Percentiles rank a stretch among this genome's conserved stretches.
phyloP scores from a whole-genome alignment of 2,329 filamentous ascomycete genomes.

The Colletotrichum viniferum region DNA sequence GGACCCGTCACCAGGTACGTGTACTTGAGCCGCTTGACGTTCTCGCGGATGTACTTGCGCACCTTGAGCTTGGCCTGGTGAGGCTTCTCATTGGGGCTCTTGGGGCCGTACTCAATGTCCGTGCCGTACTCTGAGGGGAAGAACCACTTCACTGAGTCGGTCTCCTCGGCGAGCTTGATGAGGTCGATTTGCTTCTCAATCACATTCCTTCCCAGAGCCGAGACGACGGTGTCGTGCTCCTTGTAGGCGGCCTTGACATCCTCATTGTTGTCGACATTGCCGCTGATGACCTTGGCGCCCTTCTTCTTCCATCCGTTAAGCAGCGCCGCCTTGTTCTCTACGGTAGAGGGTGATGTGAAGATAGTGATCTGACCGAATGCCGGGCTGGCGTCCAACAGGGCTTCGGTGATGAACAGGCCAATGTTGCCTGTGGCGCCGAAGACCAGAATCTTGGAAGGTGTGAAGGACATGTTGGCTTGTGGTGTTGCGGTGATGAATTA shows the following conservation, averaged over 20 bases:
- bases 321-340: conserved; percentile 23
- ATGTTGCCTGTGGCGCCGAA: conserved; percentile 48
- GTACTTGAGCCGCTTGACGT: conserved; percentile 58
- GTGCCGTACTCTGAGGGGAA: conserved; percentile 73
- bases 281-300: conserved; percentile 28
- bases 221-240: conserved; percentile 70
- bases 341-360: conserved; percentile 28
- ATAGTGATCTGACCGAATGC: conserved; percentile 37
- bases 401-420: conserved; percentile 43
- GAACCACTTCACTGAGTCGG: conserved; percentile 62
- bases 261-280: conserved; percentile 39
- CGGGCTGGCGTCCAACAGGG: conserved; percentile 38
- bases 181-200: conserved; percentile 66
- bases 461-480: conserved; percentile 3
- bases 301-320: conserved; percentile 26
- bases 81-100: conserved; percentile 65
- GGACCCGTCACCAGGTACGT: conserved; percentile 75
- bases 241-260: conserved; percentile 60
- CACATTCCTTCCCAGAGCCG: conserved; percentile 66
- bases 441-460: conserved; percentile 12
- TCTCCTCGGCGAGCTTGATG: conserved; percentile 62
- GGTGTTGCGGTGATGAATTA: not conserved
- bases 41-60: conserved; percentile 61
- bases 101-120: conserved; percentile 64
- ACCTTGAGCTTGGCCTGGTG: conserved; percentile 75